These are phyloP conservation scores for Talaromyces sp. DNA, from an alignment of 2,329 filamentous ascomycete genomes.

Conservation along the genomic window DNA sequence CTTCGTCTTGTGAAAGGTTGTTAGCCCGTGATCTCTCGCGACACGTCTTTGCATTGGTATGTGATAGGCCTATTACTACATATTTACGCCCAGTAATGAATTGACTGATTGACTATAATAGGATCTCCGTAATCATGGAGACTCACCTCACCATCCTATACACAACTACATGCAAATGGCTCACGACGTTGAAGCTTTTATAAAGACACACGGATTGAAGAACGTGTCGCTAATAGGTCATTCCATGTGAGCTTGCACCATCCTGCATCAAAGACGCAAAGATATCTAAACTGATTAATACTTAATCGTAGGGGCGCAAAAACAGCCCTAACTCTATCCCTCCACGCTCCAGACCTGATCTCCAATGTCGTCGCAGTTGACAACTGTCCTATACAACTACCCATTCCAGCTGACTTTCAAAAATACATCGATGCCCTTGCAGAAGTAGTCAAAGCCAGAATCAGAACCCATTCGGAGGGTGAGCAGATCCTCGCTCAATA, in stretches of 20 bases:
- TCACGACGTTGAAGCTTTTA: neutral
- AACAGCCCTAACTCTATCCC: neutral
- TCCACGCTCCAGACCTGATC: neutral
- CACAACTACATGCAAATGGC: conserved; percentile 1
- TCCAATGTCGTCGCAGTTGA: neutral
- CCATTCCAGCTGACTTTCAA: neutral
- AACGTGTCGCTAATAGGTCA: neutral
- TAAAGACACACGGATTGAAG: neutral
- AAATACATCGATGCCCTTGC: neutral
- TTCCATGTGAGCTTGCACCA: neutral
- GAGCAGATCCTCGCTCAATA: neutral
- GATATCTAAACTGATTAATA: neutral
- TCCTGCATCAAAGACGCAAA: neutral
- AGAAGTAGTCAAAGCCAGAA: neutral
- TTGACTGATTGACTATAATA: neutral
- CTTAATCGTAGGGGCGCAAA: neutral
- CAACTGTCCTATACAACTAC: neutral
- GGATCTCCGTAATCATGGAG: conserved; percentile 8
- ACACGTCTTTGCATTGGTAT: neutral
- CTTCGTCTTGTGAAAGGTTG: neutral
- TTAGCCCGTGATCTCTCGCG: neutral
- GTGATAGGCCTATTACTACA: neutral
- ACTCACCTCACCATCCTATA: neutral
- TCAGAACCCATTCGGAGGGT: neutral
- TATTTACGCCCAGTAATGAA: no score